These are phyloP conservation scores for Russula sp. DNA, from an alignment of 768 basidiomycete genomes.

Conservation along the genomic window DNA sequence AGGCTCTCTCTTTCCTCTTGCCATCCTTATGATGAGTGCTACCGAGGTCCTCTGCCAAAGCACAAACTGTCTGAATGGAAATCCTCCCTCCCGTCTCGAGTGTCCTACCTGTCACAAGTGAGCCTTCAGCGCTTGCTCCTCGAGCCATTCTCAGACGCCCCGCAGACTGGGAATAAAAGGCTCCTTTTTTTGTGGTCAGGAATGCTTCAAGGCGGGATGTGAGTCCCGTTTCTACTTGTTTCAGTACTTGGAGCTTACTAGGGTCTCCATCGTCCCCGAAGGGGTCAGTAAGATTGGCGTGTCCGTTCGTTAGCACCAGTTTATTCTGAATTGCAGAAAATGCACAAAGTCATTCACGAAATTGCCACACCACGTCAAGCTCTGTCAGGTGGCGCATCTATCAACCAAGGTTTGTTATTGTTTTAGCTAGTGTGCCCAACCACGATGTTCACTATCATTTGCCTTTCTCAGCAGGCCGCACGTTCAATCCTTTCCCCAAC, in stretches of 20 bases:
- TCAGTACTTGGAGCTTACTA: constrained; percentile 19
- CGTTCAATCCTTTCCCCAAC: constrained; percentile 73
- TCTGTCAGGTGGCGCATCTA: constrained; percentile 27
- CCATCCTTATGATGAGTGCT: constrained; percentile 33
- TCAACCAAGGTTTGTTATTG: constrained; percentile 26
- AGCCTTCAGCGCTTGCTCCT: constrained; percentile 26
- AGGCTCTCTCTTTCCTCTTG: neutral
- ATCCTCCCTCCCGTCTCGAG: constrained; percentile 80
- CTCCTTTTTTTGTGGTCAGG: constrained; percentile 90
- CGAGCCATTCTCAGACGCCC: constrained; percentile 11
- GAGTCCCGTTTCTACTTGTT: constrained; percentile 33
- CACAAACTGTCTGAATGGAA: constrained; percentile 65
- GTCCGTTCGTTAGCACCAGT: constrained; percentile 1
- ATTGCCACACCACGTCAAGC: constrained; percentile 39
- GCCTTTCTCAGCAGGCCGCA: constrained; percentile 48
- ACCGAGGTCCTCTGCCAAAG: constrained; percentile 57
- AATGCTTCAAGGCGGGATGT: constrained; percentile 96
- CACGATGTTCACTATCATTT: neutral
- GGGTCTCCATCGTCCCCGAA: neutral
- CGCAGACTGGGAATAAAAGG: constrained; percentile 71
- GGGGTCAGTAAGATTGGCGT: constrained; percentile 29
- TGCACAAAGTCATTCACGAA: constrained; percentile 72
- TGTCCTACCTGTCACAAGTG: constrained; percentile 94
- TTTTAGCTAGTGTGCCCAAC: neutral
- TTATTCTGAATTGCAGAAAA: constrained; percentile 48